Evolutionary conservation across 208 protist species (phyloP).

Genomic region (Phytomonas francai): DNA sequence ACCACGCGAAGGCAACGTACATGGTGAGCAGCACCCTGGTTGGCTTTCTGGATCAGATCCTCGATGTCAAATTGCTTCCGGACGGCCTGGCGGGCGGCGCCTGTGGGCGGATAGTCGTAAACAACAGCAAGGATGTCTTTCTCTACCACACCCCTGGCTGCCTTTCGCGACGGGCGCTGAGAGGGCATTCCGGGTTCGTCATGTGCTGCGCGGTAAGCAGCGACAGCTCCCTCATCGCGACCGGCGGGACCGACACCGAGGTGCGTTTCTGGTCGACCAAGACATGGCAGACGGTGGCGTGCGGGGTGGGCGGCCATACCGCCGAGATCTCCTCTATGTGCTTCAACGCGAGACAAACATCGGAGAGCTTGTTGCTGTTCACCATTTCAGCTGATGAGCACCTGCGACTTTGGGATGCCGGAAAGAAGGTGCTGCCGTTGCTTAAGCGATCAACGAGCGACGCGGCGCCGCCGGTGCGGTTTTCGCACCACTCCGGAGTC

Average conservation of each 20-base stretch:
- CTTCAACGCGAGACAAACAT: conserved; percentile 65
- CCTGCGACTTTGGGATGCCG: conserved; percentile 79
- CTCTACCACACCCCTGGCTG: conserved; percentile 51
- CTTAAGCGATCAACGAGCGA: conserved; percentile 14
- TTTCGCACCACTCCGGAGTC: conserved; percentile 56
- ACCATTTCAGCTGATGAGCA: conserved; percentile 73
- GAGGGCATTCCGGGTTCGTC: conserved; percentile 80
- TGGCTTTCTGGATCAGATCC: conserved; percentile 81
- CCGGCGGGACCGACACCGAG: conserved; percentile 72
- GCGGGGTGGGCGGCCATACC: conserved; percentile 59
- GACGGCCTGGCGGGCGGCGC: conserved; percentile 8
- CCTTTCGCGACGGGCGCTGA: conserved; percentile 51
- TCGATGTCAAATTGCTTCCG: conserved; percentile 73
- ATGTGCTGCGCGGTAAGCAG: conserved; percentile 68
- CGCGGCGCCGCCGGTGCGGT: conserved; percentile 10
- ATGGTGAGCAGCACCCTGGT: conserved; percentile 33
- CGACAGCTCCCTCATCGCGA: conserved; percentile 65
- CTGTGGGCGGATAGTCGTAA: conserved; percentile 62
- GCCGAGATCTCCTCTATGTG: conserved; percentile 69
- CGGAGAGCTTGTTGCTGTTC: conserved; percentile 65
- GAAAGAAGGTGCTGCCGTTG: conserved; percentile 25
- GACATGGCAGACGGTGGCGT: conserved; percentile 54
- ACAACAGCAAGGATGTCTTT: conserved; percentile 82
- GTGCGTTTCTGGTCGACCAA: conserved; percentile 82
- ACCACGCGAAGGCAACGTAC: conserved; percentile 21